Evolutionary conservation across 2,329 filamentous ascomycete species (phyloP).

Genomic region (Microcera coccophila): DNA sequence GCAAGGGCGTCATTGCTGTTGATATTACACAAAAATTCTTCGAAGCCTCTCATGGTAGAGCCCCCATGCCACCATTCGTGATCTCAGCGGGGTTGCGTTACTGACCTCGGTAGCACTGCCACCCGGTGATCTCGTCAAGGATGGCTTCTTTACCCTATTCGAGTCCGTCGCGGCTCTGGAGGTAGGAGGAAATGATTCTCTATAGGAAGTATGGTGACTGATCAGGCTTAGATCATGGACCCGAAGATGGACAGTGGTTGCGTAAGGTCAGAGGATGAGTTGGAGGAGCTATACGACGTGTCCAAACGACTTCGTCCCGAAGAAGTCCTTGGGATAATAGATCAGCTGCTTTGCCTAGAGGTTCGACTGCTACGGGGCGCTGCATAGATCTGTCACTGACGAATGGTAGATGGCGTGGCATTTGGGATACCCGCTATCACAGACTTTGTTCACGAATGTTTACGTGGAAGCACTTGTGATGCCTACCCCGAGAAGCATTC

Average conservation of each 20-base stretch:
- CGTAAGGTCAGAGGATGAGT: constrained; percentile 70
- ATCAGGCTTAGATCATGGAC: constrained; percentile 80
- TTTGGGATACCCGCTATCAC: constrained; percentile 88
- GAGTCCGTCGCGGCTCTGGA: constrained; percentile 87
- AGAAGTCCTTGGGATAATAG: constrained; percentile 88
- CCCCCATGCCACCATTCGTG: constrained; percentile 2
- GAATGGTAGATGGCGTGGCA: constrained; percentile 82
- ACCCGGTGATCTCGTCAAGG: constrained; percentile 83
- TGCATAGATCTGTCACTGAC: constrained; percentile 2
- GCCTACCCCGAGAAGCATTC: constrained; percentile 60
- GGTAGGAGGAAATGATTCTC: constrained; percentile 37
- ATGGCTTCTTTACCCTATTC: constrained; percentile 90
- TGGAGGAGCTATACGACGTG: constrained; percentile 80
- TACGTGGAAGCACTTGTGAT: constrained; percentile 82
- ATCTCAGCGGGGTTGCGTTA: constrained; percentile 2
- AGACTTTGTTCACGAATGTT: constrained; percentile 88
- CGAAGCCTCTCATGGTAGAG: constrained; percentile 50
- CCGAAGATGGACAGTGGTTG: constrained; percentile 98
- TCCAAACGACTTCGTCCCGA: constrained; percentile 63
- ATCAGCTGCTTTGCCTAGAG: constrained; percentile 86
- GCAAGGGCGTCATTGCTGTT: constrained; percentile 50
- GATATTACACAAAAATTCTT: constrained; percentile 58
- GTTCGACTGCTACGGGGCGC: constrained; percentile 28
- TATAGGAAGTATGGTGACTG: too few relatives aligned
- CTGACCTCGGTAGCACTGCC: constrained; percentile 57